Base-by-base conservation (phyloP, 2,329 filamentous ascomycete species). In the Fusarium sp. region DNA sequence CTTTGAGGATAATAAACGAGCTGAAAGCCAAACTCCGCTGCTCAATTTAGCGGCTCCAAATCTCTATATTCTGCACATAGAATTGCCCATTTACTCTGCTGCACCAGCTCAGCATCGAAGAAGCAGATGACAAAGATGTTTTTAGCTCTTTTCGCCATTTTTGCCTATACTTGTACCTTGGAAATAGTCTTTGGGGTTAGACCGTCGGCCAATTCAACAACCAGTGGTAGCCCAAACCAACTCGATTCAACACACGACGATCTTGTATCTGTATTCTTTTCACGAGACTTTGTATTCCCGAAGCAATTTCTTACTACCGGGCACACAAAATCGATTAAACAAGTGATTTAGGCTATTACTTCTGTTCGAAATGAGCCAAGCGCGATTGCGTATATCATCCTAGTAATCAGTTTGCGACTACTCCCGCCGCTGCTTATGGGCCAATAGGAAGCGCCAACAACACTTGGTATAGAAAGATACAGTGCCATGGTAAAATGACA, bases 71-170 rank as follows among this genome's bases (percentile, higher is more conserved):
- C 31, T 33, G 13, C 31, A n/a, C 31, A 33, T n/a, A 6, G 72
- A 2, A 80, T 57, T 3, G 77, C 79, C 5, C 79, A 57, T 84
- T 79, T 46, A 86, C 82, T 0, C 81, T 0, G 82, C 81, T 2
- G 79, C 73, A 3, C 78, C 78, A 1, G 84, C 80, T 37, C 32
- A 75, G 80, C 36, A 44, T 85, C 76, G 7, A 79, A 66, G 1
- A 78, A 52, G 1, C 77, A 80, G 2, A 74, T 72, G 9, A 68
- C 59, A 8, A 79, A 59, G 9, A 77, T 73, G 3, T 66, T 70
- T 2, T 51, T 33, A 13, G 79, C 17, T 23, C 73, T 62, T 13
- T 37, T 21, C 9, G 21, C 9, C 78, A 32, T 71, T 63, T 2
- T 51, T 31, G 17, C 46, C 32, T 7, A 11, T 15, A 9, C 37